phyloP scores from a whole-genome alignment of 2,329 filamentous ascomycete species.

The Blumeria graminis region DNA sequence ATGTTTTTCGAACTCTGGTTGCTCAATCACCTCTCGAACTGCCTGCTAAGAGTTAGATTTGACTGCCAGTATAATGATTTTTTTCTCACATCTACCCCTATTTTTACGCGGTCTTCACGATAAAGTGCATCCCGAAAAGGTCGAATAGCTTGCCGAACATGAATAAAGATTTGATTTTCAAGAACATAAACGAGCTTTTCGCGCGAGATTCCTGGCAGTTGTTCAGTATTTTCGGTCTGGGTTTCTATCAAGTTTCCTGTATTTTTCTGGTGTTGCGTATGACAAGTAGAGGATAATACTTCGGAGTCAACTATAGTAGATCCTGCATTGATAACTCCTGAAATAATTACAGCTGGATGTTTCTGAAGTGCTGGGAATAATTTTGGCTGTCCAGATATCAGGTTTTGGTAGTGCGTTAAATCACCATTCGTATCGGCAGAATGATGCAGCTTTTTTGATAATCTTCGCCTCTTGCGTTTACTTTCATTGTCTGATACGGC shows the following conservation, averaged over 20 bases:
- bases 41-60: neutral
- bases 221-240: neutral
- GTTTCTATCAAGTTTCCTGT: neutral
- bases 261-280: neutral
- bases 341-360: no score
- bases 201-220: neutral
- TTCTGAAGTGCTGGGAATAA: no score
- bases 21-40: neutral
- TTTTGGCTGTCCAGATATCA: no score
- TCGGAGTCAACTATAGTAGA: no score
- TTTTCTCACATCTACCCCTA: conserved; percentile 1
- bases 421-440: no score
- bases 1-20: conserved; percentile 1
- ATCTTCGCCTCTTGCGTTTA: no score
- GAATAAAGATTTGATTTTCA: neutral
- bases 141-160: neutral
- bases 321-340: no score
- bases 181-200: neutral
- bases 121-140: neutral
- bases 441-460: no score
- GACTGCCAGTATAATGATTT: neutral
- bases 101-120: neutral
- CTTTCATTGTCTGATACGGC: no score
- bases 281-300: neutral
- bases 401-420: no score